Base-by-base conservation (phyloP, 306 rosid genomes). In the Castanea mollissima region DNA sequence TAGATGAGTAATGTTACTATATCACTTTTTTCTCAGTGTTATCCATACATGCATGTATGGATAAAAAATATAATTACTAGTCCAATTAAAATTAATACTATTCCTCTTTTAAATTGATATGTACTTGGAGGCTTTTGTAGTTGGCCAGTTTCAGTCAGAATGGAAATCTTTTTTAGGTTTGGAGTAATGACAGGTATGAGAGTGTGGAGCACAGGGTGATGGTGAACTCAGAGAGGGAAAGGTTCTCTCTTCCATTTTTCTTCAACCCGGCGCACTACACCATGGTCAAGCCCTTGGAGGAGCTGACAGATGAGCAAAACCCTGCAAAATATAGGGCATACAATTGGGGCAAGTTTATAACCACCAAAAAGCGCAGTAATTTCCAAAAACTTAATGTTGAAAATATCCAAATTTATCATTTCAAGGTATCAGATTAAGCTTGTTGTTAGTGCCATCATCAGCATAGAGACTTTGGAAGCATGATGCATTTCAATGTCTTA, bases 141-240 rank as follows among this genome's bases (percentile, higher is more conserved):
- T 60, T 60, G 31, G 67, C 18, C 34, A 25, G 35, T 60, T 60
- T 11, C 34, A 25, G 19, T 60, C 0, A 12, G 21, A 64, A 31
- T 16, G 34, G 68, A 25, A 60, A 27, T 6, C 2, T 13, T 27
- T 13, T 74, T 55, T 84, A 92, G 98, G 97, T 91, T 46, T 93
- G 97, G 97, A 92, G 90, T 74, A 92, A 90, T 81, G 90, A 86
- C 23, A 86, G 18, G 6, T 92, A 88, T 74, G 88, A 91, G 76
- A 92, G 94, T 72, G 89, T 82, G 56, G 94, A 90, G 54, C 97
- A 93, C 64, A 90, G 91, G 72, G 94, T 70, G 59, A 56, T 82
- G 75, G 87, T 86, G 62, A 87, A 87, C 83, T 6, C 10, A 38
- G 44, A 38, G 44, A 38, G 0, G 2, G 44, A 38, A 38, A 38